Evolutionary conservation across 148 eudicot genomes (phyloP).

Genomic region (Vaccinium darrowii): DNA sequence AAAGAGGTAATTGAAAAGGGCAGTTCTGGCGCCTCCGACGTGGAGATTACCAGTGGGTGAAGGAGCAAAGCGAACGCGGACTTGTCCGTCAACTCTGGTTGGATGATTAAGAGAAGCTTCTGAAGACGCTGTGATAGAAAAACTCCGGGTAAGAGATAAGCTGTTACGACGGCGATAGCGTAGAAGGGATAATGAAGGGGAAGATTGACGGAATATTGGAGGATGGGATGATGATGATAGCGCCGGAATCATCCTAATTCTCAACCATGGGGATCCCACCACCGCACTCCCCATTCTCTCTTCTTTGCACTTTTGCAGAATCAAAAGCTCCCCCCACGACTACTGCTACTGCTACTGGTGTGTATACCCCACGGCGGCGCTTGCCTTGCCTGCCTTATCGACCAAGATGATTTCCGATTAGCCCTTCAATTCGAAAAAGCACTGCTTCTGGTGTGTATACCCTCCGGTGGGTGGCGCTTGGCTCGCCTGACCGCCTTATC

Average conservation of each 20-base stretch:
- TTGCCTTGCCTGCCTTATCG: background rate
- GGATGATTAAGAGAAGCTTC: constrained; percentile 13
- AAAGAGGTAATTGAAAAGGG: constrained; percentile 84
- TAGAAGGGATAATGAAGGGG: background rate
- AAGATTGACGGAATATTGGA: constrained; percentile 26
- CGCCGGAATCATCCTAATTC: constrained; percentile 41
- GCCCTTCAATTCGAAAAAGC: background rate
- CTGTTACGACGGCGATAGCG: background rate
- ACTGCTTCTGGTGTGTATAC: background rate
- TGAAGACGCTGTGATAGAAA: constrained; percentile 42
- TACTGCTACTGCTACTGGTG: background rate
- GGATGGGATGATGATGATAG: constrained; percentile 9
- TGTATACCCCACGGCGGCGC: too few species aligned
- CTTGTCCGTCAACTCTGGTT: constrained; percentile 26
- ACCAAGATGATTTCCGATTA: background rate
- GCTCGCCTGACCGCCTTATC: background rate
- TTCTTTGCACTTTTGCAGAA: background rate
- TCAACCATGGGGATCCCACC: constrained; percentile 42
- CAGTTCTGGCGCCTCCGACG: constrained; percentile 96
- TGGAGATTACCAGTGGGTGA: constrained; percentile 97
- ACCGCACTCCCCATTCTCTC: constrained; percentile 33
- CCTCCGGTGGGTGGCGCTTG: background rate
- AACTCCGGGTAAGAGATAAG: constrained; percentile 23
- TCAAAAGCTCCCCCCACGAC: background rate
- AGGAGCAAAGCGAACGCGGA: constrained; percentile 92